Percentiles rank a stretch among this genome's conserved stretches.
These are phyloP conservation scores for Urtica urens DNA, from an alignment of 306 rosid genomes.

Conservation along the genomic window DNA sequence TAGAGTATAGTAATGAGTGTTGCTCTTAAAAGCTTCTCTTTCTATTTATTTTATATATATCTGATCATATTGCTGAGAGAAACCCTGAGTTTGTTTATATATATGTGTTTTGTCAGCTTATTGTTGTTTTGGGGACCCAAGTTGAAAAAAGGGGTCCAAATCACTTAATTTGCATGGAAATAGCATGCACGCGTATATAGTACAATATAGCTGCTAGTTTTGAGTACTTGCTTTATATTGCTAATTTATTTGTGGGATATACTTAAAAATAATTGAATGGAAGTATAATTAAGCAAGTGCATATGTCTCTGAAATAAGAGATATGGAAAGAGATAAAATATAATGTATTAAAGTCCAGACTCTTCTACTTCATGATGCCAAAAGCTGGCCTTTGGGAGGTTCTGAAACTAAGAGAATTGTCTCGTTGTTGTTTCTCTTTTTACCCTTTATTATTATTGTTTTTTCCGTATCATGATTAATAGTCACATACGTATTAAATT, in stretches of 20 bases:
- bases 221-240: not conserved
- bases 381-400: slow-evolving; percentile 21
- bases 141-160: not conserved
- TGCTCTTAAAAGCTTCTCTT: not conserved
- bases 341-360: not conserved
- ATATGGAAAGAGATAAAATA: slow-evolving; percentile 4
- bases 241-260: not conserved
- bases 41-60: not conserved
- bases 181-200: slow-evolving; percentile 16
- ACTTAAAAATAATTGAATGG: not conserved
- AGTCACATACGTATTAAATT: not conserved
- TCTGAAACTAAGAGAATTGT: not conserved
- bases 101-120: not conserved
- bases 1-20: slow-evolving; percentile 1
- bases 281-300: no score
- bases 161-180: slow-evolving; percentile 8
- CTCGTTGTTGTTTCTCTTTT: not conserved
- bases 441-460: not conserved
- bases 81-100: not conserved
- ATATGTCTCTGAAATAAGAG: slow-evolving; percentile 9
- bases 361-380: slow-evolving; percentile 2
- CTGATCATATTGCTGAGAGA: not conserved
- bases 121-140: not conserved
- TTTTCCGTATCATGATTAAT: not conserved
- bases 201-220: slow-evolving; percentile 5